Evolutionary conservation across 495 filamentous ascomycete species (phyloP).

Genomic region (Oleoguttula mirabilis): DNA sequence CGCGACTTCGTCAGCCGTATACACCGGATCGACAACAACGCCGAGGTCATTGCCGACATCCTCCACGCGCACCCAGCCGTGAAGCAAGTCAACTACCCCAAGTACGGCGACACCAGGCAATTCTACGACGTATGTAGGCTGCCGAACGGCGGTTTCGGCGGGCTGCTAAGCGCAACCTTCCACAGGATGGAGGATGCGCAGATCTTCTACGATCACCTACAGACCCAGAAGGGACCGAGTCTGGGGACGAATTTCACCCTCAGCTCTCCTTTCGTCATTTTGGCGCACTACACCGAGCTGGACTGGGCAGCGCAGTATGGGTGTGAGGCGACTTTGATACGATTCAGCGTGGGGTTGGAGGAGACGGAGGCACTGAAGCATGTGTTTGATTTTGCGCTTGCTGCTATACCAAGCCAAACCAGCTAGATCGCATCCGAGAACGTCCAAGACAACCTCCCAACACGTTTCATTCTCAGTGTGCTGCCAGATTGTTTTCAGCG

Average conservation of each 20-base stretch:
- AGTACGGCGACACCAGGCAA: constrained; percentile 51
- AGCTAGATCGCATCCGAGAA: no score
- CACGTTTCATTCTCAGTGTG: no score
- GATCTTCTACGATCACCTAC: constrained; percentile 72
- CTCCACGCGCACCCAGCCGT: constrained; percentile 51
- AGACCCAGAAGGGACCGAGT: constrained; percentile 87
- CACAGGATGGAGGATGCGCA: constrained; percentile 55
- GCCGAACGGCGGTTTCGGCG: constrained; percentile 75
- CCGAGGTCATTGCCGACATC: constrained; percentile 67
- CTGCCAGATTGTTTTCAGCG: no score
- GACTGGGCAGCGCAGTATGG: constrained; percentile 75
- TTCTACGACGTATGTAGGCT: constrained; percentile 71
- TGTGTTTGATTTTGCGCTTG: constrained; percentile 12
- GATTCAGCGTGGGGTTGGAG: constrained; percentile 86
- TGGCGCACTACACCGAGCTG: constrained; percentile 86
- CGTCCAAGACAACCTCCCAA: no score
- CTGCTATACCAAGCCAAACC: constrained; percentile 6
- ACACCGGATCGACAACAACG: constrained; percentile 72
- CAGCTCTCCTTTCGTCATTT: constrained; percentile 74
- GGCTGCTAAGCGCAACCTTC: constrained; percentile 75
- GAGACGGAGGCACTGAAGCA: constrained; percentile 49
- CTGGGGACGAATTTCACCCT: constrained; percentile 95
- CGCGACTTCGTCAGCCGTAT: constrained; percentile 80
- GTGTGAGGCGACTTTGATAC: constrained; percentile 62
- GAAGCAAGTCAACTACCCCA: constrained; percentile 78